Conservation (phyloP, 768 basidiomycete genomes). For the Thelephora aurantiotincta region DNA sequence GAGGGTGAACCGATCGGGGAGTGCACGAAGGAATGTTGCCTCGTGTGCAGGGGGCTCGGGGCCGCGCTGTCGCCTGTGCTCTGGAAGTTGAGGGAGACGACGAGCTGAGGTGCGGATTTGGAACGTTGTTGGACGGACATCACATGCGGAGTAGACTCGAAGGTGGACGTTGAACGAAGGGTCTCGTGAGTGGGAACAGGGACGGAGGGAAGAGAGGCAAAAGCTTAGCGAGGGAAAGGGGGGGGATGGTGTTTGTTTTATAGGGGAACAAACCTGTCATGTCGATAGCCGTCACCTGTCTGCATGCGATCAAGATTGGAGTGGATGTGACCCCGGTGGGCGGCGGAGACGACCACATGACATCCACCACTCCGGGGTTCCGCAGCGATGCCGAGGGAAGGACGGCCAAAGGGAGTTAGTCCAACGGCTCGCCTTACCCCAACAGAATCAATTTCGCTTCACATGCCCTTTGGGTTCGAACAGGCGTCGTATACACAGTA, state of each 20-base stretch:
- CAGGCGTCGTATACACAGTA: too few relatives aligned
- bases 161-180: background rate
- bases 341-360: too few relatives aligned
- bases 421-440: too few relatives aligned
- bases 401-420: too few relatives aligned
- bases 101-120: conserved; percentile 15
- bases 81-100: background rate
- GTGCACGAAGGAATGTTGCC: background rate
- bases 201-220: conserved; percentile 13
- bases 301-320: too few relatives aligned
- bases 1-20: background rate
- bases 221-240: background rate
- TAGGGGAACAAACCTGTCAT: too few relatives aligned
- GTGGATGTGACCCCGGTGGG: too few relatives aligned
- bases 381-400: too few relatives aligned
- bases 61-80: background rate
- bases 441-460: too few relatives aligned
- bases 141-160: background rate
- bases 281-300: too few relatives aligned
- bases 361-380: too few relatives aligned
- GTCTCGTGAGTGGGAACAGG: background rate
- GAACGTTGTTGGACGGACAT: conserved; percentile 18
- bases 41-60: background rate
- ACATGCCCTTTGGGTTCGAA: too few relatives aligned
- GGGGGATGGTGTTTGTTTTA: conserved; percentile 1